Evolutionary conservation across 345 rosid genomes (phyloP).

Genomic region (Brassica incana): DNA sequence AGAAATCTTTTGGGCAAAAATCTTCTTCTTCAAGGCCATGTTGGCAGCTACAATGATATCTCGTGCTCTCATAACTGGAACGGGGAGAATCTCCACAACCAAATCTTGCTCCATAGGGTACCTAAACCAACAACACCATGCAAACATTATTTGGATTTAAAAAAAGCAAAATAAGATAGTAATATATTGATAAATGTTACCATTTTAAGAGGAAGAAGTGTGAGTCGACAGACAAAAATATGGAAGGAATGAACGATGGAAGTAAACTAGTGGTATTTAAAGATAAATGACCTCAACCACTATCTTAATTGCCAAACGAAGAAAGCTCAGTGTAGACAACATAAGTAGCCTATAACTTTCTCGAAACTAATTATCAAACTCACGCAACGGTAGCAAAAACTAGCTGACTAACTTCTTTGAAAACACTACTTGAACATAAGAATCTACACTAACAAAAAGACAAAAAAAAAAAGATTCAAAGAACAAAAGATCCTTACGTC

Average conservation of each 20-base stretch:
- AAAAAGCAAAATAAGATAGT: not conserved
- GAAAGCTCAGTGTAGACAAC: constrained; percentile 11
- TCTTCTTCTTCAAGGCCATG: not conserved
- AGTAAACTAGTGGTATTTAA: not conserved
- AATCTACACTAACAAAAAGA: not conserved
- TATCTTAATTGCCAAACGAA: not conserved
- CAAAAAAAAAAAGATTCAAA: not conserved
- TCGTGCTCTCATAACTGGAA: not conserved
- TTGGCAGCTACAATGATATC: not conserved
- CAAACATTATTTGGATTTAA: not conserved
- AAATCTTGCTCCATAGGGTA: not conserved
- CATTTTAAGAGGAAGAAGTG: not conserved
- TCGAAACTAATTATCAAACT: not conserved
- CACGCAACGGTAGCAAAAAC: not conserved
- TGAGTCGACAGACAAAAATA: not conserved
- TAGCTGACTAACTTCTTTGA: constrained; percentile 3
- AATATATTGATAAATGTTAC: not conserved
- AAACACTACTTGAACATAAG: not conserved
- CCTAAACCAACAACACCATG: not conserved
- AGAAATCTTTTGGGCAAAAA: not conserved
- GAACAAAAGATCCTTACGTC: constrained; percentile 49
- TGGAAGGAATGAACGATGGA: not conserved
- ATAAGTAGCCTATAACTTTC: not conserved
- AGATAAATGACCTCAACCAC: not conserved
- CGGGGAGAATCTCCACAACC: not conserved